Evolutionary conservation across 768 basidiomycete species (phyloP).

Genomic region (Asterophora parasitica): DNA sequence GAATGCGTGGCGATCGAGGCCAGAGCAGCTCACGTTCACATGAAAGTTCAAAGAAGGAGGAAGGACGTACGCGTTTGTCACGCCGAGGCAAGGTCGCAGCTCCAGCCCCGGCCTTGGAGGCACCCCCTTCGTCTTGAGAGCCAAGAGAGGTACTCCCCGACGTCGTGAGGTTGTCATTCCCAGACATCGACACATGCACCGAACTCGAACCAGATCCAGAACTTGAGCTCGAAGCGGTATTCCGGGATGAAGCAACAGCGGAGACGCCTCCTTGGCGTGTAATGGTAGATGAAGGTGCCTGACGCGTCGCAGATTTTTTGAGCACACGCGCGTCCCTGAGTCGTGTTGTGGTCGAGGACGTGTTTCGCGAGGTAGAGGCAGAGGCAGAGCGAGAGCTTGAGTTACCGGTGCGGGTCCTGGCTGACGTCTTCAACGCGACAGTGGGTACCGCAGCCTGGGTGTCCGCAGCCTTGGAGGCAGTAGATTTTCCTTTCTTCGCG

Average conservation of each 20-base stretch:
- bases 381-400: slow-evolving; percentile 13
- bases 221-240: slow-evolving; percentile 4
- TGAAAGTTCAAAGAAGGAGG: slow-evolving; percentile 4
- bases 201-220: neutral
- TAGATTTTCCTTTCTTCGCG: slow-evolving; percentile 12
- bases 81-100: neutral
- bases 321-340: neutral
- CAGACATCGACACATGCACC: slow-evolving; percentile 5
- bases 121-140: slow-evolving; percentile 1
- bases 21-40: slow-evolving; percentile 8
- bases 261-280: neutral
- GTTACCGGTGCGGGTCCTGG: neutral
- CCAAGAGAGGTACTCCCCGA: slow-evolving; percentile 6
- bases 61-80: slow-evolving; percentile 14
- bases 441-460: neutral
- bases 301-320: slow-evolving; percentile 1
- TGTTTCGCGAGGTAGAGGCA: slow-evolving; percentile 9
- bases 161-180: slow-evolving; percentile 2
- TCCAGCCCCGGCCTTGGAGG: neutral
- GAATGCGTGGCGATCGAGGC: no score
- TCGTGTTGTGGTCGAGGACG: neutral
- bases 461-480: neutral
- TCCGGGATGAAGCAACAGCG: neutral
- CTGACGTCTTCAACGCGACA: neutral
- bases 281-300: slow-evolving; percentile 3